Conservation (phyloP, 441 rosid species). For the Kokia cookei region DNA sequence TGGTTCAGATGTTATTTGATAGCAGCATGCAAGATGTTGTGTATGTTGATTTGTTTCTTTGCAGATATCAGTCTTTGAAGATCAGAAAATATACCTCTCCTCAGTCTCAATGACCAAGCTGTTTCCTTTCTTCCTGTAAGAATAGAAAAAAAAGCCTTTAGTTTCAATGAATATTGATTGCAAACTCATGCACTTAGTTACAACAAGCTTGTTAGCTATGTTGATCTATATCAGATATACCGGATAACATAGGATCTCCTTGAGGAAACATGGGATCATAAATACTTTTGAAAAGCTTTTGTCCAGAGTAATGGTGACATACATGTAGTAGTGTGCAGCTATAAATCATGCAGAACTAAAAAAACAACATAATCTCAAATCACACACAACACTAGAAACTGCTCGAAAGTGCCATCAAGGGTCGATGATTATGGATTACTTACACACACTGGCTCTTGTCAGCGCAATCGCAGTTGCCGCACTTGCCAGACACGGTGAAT, state of each 20-base stretch:
- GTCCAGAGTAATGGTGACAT: neutral
- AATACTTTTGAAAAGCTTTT: neutral
- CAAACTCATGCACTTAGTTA: neutral
- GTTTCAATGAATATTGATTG: neutral
- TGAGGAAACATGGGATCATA: neutral
- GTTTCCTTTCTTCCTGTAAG: conserved; percentile 61
- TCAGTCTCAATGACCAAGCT: conserved; percentile 58
- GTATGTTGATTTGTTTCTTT: neutral
- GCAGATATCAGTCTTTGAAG: neutral
- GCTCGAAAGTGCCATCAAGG: neutral
- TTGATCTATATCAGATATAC: neutral
- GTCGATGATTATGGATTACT: conserved; percentile 10
- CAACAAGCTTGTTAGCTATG: neutral
- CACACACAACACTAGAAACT: neutral
- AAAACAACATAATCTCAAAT: neutral
- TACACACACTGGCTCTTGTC: conserved; percentile 72
- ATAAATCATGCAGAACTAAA: neutral
- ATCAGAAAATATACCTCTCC: conserved; percentile 31
- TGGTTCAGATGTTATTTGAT: neutral
- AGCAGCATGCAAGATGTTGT: neutral
- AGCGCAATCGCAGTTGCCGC: conserved; percentile 69
- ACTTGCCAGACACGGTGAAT: conserved; percentile 55
- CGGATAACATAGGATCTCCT: neutral
- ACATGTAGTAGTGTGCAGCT: neutral
- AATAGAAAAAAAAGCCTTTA: neutral